Base-by-base conservation (phyloP, 169 alveolate genomes). In the Cryptosporidium meleagridis region DNA sequence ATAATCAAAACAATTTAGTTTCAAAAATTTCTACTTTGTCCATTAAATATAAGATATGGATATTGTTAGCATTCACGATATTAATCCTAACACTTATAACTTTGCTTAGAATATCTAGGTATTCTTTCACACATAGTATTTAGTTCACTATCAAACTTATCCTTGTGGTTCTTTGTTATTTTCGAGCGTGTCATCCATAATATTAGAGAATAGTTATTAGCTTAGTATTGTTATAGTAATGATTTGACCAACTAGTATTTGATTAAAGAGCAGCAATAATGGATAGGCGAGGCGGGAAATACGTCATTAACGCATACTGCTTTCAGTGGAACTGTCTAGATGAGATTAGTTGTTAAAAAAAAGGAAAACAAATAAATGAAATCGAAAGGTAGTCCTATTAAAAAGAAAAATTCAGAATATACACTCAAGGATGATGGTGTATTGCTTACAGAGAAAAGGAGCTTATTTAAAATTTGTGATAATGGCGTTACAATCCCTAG, bases 401-500 rank as follows among this genome's bases (percentile, higher is more conserved):
- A 71, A 51, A 26, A 26, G 31, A n/a, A 55, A 67, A 21, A 29
- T 23, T 3, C 18, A 6, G 61, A 51, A 52, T n/a, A 7, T 51
- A n/a, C n/a, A 7, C 10, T 44, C 3, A 51, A 44, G 12, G 85
- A 52, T 51, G 26, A 21, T 8, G 53, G 10, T 35, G 18, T 71
- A 71, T 71, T 71, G 37, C 16, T n/a, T 16, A 53, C 8, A 10
- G 33, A 35, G 45, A 71, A 51, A 71, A 71, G 33, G 10, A 71
- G 48, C 18, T 29, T 71, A 29, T 52, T 71, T 7, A 31, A 31
- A 3, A 44, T 71, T 29, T 51, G 29, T 21, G 85, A 71, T 21
- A 26, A 71, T 71, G 85, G 85, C 1, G 0, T 21, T 71, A 48
- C 85, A 31, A n/a, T 55, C 48, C 85, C 85, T 35, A 45, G 69